A percentile compares a stretch with the other conserved stretches of the same genome.
Evolutionary conservation across 345 rosid species (phyloP).

Genomic region (Excoecaria cochinchinensis): DNA sequence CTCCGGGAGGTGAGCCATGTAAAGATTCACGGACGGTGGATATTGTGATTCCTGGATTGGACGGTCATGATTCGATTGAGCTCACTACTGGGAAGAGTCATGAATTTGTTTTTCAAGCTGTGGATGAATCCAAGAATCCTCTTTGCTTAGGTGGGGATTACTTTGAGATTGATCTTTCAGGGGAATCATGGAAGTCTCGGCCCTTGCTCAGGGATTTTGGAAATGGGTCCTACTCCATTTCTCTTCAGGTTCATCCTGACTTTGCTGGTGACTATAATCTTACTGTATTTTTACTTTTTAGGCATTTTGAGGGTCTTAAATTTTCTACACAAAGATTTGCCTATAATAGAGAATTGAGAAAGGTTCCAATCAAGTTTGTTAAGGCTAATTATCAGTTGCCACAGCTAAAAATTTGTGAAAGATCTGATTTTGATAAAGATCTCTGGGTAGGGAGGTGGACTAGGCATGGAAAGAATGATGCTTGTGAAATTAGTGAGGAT

Average conservation of each 20-base stretch:
- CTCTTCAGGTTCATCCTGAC: slow-evolving; percentile 88
- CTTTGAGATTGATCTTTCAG: slow-evolving; percentile 84
- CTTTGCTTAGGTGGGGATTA: slow-evolving; percentile 86
- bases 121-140: slow-evolving; percentile 49
- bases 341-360: slow-evolving; percentile 53
- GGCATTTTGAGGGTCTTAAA: slow-evolving; percentile 75
- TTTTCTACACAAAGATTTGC: slow-evolving; percentile 62
- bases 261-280: slow-evolving; percentile 70
- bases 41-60: slow-evolving; percentile 55
- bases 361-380: slow-evolving; percentile 43
- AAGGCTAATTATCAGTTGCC: slow-evolving; percentile 43
- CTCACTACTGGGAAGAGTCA: slow-evolving; percentile 64
- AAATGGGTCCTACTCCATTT: slow-evolving; percentile 69
- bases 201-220: slow-evolving; percentile 77
- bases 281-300: slow-evolving; percentile 66
- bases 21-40: slow-evolving; percentile 54
- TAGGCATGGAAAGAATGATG: slow-evolving; percentile 66
- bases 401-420: slow-evolving; percentile 43
- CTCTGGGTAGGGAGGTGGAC: slow-evolving; percentile 95
- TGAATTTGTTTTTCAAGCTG: slow-evolving; percentile 59
- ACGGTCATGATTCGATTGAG: slow-evolving; percentile 47
- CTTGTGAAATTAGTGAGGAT: slow-evolving; percentile 59
- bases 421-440: slow-evolving; percentile 61
- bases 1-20: slow-evolving; percentile 70
- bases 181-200: slow-evolving; percentile 82